A percentile compares a stretch with the other conserved stretches of the same genome.
Evolutionary conservation across 2,329 filamentous ascomycete genomes (phyloP).

Genomic region (Aquanectria penicillioides): DNA sequence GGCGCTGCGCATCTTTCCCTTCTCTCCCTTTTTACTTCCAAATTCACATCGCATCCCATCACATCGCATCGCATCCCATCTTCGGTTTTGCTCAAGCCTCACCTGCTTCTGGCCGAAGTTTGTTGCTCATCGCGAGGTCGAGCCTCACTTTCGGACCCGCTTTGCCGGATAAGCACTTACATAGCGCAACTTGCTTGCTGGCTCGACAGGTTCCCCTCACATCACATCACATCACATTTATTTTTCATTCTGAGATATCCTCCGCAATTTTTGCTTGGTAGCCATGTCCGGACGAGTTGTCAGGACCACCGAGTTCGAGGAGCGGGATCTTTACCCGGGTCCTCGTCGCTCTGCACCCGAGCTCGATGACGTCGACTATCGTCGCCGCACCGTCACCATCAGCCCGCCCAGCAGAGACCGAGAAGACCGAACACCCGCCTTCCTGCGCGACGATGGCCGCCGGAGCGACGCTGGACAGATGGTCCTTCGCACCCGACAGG

Average conservation of each 20-base stretch:
- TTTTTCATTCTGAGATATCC: too few species aligned
- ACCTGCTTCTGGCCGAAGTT: slow-evolving; percentile 19
- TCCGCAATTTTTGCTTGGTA: slow-evolving; percentile 11
- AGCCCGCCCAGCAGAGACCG: slow-evolving; percentile 57
- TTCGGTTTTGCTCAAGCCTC: slow-evolving; percentile 22
- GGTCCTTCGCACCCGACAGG: slow-evolving; percentile 64
- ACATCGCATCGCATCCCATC: slow-evolving; percentile 33
- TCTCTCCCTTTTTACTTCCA: slow-evolving; percentile 20
- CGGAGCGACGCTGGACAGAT: slow-evolving; percentile 60
- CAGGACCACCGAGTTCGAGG: slow-evolving; percentile 54
- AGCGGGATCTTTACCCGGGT: slow-evolving; percentile 55
- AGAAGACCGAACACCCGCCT: slow-evolving; percentile 58
- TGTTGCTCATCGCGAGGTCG: slow-evolving; percentile 24
- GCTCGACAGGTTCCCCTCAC: not conserved
- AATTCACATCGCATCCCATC: too few species aligned
- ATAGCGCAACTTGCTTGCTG: slow-evolving; percentile 6
- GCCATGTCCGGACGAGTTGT: slow-evolving; percentile 40
- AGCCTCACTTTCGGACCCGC: slow-evolving; percentile 26
- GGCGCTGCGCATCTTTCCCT: slow-evolving; percentile 12
- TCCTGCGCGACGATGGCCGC: slow-evolving; percentile 61
- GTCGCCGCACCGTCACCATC: slow-evolving; percentile 48
- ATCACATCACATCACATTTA: slow-evolving; percentile 18
- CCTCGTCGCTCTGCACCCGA: slow-evolving; percentile 49
- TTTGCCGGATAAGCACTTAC: slow-evolving; percentile 6
- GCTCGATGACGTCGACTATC: slow-evolving; percentile 49